Evolutionary conservation across 306 rosid species (phyloP).

Genomic region (Trichosanthes truncata): DNA sequence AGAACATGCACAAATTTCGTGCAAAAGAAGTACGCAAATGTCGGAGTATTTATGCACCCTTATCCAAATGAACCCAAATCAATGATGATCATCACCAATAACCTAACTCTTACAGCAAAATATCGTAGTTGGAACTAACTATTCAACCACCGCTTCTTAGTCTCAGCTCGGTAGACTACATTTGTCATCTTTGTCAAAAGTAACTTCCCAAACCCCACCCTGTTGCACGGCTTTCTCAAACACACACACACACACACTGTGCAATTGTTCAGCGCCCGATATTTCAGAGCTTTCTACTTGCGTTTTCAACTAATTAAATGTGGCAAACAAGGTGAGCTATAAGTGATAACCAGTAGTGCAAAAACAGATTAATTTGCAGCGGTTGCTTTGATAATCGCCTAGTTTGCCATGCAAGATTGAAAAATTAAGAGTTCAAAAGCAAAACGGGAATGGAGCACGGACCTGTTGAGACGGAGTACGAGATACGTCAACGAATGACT

Average conservation of each 20-base stretch:
- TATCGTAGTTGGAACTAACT: background rate
- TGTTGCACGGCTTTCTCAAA: background rate
- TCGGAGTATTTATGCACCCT: background rate
- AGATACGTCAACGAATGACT: slow-evolving; percentile 62
- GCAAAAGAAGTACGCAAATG: background rate
- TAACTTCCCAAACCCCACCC: background rate
- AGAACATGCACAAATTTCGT: background rate
- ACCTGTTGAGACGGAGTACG: slow-evolving; percentile 62
- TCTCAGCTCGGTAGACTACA: background rate
- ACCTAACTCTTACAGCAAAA: background rate
- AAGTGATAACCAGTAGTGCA: background rate
- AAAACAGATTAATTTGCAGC: background rate
- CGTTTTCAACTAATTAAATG: background rate
- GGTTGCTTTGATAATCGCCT: background rate
- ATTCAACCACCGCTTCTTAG: background rate
- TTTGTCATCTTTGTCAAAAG: background rate
- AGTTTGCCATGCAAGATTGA: background rate
- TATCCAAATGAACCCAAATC: background rate
- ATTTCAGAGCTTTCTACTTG: background rate
- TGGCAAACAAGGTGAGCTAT: background rate
- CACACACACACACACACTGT: background rate
- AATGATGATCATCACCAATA: background rate
- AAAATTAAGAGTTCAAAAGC: background rate
- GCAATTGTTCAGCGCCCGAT: background rate
- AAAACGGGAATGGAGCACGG: slow-evolving; percentile 1